Conservation (phyloP, 1,139 yeast species). For the Debaryomyces subglobosus region DNA sequence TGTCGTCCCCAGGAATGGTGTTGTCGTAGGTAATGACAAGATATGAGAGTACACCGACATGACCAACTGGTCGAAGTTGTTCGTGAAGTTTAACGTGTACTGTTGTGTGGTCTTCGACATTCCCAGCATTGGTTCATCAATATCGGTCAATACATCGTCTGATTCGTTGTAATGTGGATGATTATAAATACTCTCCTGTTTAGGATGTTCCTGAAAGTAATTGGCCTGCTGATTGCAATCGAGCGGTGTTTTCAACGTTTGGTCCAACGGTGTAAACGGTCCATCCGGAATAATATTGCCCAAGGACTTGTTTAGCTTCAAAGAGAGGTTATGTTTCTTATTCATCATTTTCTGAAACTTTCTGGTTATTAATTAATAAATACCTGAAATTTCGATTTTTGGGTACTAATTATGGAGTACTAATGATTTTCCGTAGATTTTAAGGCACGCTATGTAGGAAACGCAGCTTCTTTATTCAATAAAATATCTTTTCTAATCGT, state of each 20-base stretch:
- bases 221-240: constrained; percentile 19
- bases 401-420: constrained; percentile 5
- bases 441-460: constrained; percentile 1
- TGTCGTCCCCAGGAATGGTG: constrained; percentile 46
- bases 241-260: constrained; percentile 46
- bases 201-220: constrained; percentile 1
- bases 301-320: constrained; percentile 35
- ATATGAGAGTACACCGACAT: constrained; percentile 39
- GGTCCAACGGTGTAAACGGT: constrained; percentile 53
- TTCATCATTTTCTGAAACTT: constrained; percentile 23
- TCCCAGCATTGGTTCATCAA: constrained; percentile 33
- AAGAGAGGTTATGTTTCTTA: constrained; percentile 31
- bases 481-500: not conserved
- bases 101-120: constrained; percentile 27
- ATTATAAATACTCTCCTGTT: constrained; percentile 24
- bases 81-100: constrained; percentile 41
- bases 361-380: not conserved
- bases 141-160: constrained; percentile 48
- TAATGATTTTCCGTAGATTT: not conserved
- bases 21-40: constrained; percentile 47
- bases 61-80: constrained; percentile 41
- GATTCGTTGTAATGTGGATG: constrained; percentile 42
- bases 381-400: not conserved
- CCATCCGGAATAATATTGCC: constrained; percentile 25
- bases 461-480: not conserved